Base-by-base conservation (phyloP, 371 early-diverging fungal species). In the Mortierella sp. region DNA sequence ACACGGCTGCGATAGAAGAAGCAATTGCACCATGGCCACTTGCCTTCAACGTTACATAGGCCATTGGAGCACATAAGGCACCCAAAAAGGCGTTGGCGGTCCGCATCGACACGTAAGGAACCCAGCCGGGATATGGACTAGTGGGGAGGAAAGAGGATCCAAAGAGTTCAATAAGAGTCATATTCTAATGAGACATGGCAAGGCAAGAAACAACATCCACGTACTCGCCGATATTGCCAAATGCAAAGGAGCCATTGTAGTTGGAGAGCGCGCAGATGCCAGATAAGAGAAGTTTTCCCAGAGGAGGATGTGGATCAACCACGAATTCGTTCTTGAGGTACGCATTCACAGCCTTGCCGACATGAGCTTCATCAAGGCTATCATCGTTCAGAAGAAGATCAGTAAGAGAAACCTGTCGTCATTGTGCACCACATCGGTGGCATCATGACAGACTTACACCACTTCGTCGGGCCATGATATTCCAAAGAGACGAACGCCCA, bases 221-320 rank as follows among this genome's bases (percentile, higher is more conserved):
- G 9, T 61, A 67, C 68, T 67, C 68, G 56, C 61, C 68, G 40
- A 61, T 56, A 12, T 67, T 51, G 19, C 55, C 57, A 28, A 67
- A 60, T 1, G 19, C 44, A 31, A 61, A 67, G 4, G 53, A 28
- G 4, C 69, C 62, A 19, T 17, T 47, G 37, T 68, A 62, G 28
- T 41, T n/a, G 19, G 41, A 31, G 3, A 57, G 3, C 0, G 61
- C 45, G 16, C 51, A 39, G 14, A 68, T 29, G 21, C 57, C 57
- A 3, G 95, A 99, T 21, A 96, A 90, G 25, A 99, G 81, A 85
- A 99, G 93, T 81, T 99, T 99, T 43, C 99, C 99, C 41, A 99
- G 88, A 0, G 99, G 99, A 49, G 99, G 99, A 82, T 99, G 99
- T 2, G 98, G 98, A 80, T 99, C 99, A 78, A 97, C 96, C 80